These are phyloP conservation scores for Globisporangium abappressorium DNA, from an alignment of 352 stramenopile species.

Conservation along the genomic window DNA sequence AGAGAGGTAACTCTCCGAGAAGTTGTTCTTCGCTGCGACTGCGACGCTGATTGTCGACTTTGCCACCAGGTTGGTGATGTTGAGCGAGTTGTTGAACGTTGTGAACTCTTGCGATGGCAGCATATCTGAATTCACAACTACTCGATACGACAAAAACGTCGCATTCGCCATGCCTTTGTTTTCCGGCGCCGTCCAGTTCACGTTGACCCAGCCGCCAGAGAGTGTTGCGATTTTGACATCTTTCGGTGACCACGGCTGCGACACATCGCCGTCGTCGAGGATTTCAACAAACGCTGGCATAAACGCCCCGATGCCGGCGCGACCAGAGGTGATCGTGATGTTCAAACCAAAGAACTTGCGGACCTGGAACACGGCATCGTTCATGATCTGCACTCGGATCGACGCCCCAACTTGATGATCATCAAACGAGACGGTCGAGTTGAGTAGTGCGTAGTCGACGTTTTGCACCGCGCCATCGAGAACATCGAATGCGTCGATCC, in stretches of 20 bases:
- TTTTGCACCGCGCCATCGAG: constrained; percentile 16
- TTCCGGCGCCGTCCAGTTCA: constrained; percentile 30
- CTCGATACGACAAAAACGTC: constrained; percentile 27
- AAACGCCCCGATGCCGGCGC: constrained; percentile 20
- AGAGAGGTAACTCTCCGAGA: constrained; percentile 20
- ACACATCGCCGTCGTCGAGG: constrained; percentile 49
- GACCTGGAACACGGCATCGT: constrained; percentile 42
- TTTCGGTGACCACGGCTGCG: constrained; percentile 26
- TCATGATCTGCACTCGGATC: constrained; percentile 31
- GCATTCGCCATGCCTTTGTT: constrained; percentile 33
- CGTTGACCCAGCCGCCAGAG: constrained; percentile 29
- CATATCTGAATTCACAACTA: constrained; percentile 22
- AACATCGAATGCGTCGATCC: constrained; percentile 20
- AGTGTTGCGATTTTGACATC: constrained; percentile 13
- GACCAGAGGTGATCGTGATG: constrained; percentile 24
- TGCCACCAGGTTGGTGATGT: constrained; percentile 26
- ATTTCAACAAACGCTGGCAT: constrained; percentile 32
- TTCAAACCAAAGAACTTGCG: constrained; percentile 37
- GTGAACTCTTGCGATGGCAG: constrained; percentile 13
- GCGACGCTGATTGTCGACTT: constrained; percentile 30
- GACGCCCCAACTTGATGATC: constrained; percentile 22
- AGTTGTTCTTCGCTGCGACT: constrained; percentile 28
- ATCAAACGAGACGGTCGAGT: constrained; percentile 18
- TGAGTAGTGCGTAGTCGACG: constrained; percentile 30
- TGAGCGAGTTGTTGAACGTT: constrained; percentile 16